Conservation (phyloP, 164 flowering plant genomes). For the Brasenia schreberi region DNA sequence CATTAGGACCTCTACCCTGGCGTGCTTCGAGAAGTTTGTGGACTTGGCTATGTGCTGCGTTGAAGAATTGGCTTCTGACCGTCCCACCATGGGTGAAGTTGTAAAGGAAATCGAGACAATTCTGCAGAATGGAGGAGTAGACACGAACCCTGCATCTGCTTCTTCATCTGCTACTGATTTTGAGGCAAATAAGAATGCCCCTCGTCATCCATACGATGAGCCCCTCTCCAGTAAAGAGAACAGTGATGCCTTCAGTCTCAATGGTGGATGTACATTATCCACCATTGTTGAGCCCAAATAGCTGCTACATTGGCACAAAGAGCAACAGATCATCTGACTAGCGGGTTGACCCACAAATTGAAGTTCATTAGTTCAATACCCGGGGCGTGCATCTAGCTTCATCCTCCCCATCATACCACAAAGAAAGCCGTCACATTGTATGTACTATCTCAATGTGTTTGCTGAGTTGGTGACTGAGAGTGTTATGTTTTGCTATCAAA, state of each 20-base stretch:
- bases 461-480: too few species aligned
- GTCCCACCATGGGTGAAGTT: conserved; percentile 79
- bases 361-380: too few species aligned
- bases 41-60: conserved; percentile 83
- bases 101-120: conserved; percentile 68
- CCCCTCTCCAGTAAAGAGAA: conserved; percentile 25
- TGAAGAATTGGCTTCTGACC: conserved; percentile 69
- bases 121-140: conserved; percentile 48
- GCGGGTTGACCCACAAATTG: too few species aligned
- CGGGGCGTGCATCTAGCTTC: too few species aligned
- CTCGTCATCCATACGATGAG: conserved; percentile 46
- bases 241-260: conserved; percentile 50
- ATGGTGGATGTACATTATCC: conserved; percentile 54
- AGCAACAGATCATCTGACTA: too few species aligned
- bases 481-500: too few species aligned
- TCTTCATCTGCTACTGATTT: conserved; percentile 85
- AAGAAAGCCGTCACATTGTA: too few species aligned
- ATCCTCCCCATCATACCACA: too few species aligned
- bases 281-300: conserved; percentile 70
- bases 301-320: conserved; percentile 1
- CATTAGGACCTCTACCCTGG: conserved; percentile 17
- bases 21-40: conserved; percentile 48
- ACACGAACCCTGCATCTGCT: conserved; percentile 63
- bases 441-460: too few species aligned
- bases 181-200: conserved; percentile 22